Evolutionary conservation across 805 yeast genomes (phyloP).

Genomic region (Priceomyces castillae): DNA sequence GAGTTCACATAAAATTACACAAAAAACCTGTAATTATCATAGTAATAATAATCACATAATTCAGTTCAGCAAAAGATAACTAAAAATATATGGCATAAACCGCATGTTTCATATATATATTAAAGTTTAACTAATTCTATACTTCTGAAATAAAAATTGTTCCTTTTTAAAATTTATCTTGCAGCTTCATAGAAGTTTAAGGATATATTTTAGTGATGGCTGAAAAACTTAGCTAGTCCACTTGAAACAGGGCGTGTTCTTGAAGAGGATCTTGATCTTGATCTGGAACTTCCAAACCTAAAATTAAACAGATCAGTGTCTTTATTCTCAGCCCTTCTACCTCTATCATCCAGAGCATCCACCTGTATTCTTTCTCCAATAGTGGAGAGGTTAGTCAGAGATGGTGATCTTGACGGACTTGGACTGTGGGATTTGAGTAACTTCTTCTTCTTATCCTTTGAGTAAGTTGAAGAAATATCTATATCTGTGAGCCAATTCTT

Average conservation of each 20-base stretch:
- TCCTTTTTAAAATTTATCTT: no score
- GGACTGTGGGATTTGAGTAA: conserved; percentile 17
- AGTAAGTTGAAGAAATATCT: conserved; percentile 18
- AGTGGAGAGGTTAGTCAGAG: conserved; percentile 1
- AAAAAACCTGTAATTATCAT: no score
- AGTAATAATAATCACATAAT: no score
- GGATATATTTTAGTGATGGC: conserved; percentile 5
- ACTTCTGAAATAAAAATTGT: no score
- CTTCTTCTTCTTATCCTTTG: conserved; percentile 17
- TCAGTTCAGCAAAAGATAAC: no score
- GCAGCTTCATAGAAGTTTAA: no score
- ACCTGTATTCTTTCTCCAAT: conserved; percentile 11
- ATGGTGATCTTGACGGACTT: conserved; percentile 11
- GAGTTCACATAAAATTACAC: conserved; percentile 1
- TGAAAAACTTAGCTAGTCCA: conserved; percentile 11
- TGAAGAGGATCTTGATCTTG: conserved; percentile 20
- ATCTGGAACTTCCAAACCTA: conserved; percentile 14
- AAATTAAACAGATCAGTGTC: conserved; percentile 2
- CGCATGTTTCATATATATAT: no score
- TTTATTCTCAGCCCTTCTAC: conserved; percentile 9
- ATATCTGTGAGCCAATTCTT: conserved; percentile 30
- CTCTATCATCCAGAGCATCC: conserved; percentile 14
- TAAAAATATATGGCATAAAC: no score
- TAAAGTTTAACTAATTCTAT: no score
- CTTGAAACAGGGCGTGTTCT: conserved; percentile 17